Conservation (phyloP, 306 rosid genomes). For the Begonia loranthoides region DNA sequence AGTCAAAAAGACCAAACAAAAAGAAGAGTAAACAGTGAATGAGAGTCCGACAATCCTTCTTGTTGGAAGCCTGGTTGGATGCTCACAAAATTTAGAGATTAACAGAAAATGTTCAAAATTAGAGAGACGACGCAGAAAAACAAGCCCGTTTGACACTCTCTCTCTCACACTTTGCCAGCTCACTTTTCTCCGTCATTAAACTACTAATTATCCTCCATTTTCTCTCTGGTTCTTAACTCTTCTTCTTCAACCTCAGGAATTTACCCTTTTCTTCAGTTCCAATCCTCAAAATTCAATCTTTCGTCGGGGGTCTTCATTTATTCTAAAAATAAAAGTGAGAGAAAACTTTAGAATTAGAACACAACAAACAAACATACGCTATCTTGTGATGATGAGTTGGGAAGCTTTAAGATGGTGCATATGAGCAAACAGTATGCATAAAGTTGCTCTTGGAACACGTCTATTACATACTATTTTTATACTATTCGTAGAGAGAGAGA, state of each 20-base stretch:
- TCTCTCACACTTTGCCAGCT: conserved; percentile 91
- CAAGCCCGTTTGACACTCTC: conserved; percentile 79
- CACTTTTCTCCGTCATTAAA: conserved; percentile 9
- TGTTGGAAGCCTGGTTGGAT: too few relatives aligned
- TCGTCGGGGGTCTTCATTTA: too few relatives aligned
- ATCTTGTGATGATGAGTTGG: conserved; percentile 10
- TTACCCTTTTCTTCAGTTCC: too few relatives aligned
- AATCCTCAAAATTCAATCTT: too few relatives aligned
- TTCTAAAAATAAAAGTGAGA: too few relatives aligned
- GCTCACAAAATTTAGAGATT: conserved; percentile 3
- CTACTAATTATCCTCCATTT: not conserved
- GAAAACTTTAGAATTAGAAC: not conserved
- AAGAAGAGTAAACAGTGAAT: conserved; percentile 8
- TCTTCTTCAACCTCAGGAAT: too few relatives aligned
- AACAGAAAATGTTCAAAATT: conserved; percentile 58
- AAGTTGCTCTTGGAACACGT: conserved; percentile 1
- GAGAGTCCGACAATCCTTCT: too few relatives aligned
- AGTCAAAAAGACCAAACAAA: conserved; percentile 22
- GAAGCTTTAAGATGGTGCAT: conserved; percentile 12
- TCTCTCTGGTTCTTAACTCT: too few relatives aligned
- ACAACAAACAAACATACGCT: conserved; percentile 2
- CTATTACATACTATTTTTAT: not conserved
- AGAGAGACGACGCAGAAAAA: conserved; percentile 27
- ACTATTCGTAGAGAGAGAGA: too few relatives aligned
- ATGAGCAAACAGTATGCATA: not conserved